Evolutionary conservation across 306 rosid genomes (phyloP), one percentile per base, ranked within the genome.

Genomic region (Quercus bicolor): DNA sequence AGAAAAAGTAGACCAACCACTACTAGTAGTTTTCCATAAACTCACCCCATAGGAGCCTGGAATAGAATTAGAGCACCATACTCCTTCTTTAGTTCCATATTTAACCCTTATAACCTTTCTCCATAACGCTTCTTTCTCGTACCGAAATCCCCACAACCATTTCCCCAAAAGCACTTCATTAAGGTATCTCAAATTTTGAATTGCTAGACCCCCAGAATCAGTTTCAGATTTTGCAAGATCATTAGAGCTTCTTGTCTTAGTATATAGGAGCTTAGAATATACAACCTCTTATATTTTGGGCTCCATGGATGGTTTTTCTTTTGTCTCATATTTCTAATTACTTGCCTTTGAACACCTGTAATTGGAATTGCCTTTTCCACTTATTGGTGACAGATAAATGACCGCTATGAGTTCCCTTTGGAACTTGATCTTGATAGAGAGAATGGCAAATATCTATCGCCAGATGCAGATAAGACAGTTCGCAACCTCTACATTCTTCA

Each of bases 361-460:
- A 19, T n/a, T 34, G 45, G 8, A 66, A 33, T 34, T 6, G 2
- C 52, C 26, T 66, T 26, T 66, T 29, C 24, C 72, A 66, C 52
- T 66, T 14, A 34, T n/a, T 66, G 52, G 52, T 4, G 37, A 84
- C 91, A 94, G 97, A 92, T 94, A 76, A 94, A 94, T 85, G 98
- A 94, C 79, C 97, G 97, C 71, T 94, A 94, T 77, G 97, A 94
- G 86, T 94, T 92, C 81, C 98, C 98, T 77, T 85, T 92, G 85
- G 89, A 94, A 79, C 88, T 94, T 68, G 98, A 94, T 90, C 97
- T 94, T 79, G 98, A 94, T 84, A 87, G 93, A 84, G 97, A 91
- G 74, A 74, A 92, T 76, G 94, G 98, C 24, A 94, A 91, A 77
- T 94, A 94, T 88, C 78, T 92, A 48, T 92, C 98, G 29, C 98